Evolutionary conservation across 1,284 basidiomycete genomes (phyloP), one percentile per base, ranked within the genome.

Genomic region (Marasmius tenuissimus): DNA sequence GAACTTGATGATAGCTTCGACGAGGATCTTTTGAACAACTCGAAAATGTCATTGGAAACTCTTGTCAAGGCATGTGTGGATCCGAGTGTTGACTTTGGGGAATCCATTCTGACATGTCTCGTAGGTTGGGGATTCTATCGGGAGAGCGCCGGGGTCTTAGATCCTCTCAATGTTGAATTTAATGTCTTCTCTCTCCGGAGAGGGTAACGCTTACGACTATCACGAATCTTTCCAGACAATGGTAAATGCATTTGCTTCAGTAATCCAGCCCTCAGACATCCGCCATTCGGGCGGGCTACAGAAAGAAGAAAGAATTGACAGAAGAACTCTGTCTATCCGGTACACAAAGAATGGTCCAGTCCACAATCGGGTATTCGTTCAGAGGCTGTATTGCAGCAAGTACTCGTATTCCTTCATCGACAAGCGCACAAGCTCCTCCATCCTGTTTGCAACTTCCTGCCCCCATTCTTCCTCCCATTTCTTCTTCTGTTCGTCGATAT

Each of bases 31-130:
- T 63, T 87, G 39, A 67, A 73, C 42, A 88, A 86, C 66, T 90
- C 89, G 38, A 68, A 76, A 58, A 75, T 79, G 58, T 78, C 81
- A 18, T 79, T 91, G 56, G 93, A 94, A 76, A 93, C 91, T 18
- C 74, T 91, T 6, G 81, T 94, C 40, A 84, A 86, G 74, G 91
- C 90, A 48, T 53, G 69, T 18, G n/a, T 49, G 48, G 10, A n/a
- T 51, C 7, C 18, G 4, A 9, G 18, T 58, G 4, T 18, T 20
- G 8, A 38, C 22, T 11, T 7, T 33, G 11, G 18, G 12, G 27
- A 9, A 40, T 16, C 22, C 0, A 11, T 11, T 12, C 9, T n/a
- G 6, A 5, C 9, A 27, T 27, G n/a, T 11, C 1, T 38, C 22
- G 35, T 42, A 62, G 61, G 61, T 59, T 16, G 62, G 62, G 20